phyloP scores from a whole-genome alignment of 352 stramenopile species.

The Globisporangium cystogenes region DNA sequence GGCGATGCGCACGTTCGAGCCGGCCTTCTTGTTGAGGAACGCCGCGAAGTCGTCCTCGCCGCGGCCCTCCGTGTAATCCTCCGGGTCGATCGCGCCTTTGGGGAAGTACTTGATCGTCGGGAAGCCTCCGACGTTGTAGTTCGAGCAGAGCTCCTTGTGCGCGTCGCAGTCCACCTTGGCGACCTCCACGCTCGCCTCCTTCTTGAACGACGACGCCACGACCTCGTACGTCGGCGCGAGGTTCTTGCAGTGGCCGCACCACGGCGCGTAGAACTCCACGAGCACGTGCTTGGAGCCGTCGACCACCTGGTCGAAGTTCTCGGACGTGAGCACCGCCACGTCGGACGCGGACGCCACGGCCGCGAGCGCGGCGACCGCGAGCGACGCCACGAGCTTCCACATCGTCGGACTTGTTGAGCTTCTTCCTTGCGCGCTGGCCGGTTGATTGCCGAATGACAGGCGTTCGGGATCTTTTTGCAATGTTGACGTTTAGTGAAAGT shows the following conservation, averaged over 20 bases:
- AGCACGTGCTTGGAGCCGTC: constrained; percentile 83
- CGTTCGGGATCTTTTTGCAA: no score
- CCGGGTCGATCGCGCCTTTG: constrained; percentile 62
- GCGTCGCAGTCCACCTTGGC: constrained; percentile 89
- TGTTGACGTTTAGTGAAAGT: no score
- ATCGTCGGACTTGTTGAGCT: constrained; percentile 10
- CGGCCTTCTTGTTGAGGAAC: constrained; percentile 78
- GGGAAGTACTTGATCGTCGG: constrained; percentile 93
- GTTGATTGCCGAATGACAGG: background rate
- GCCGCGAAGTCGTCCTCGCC: constrained; percentile 72
- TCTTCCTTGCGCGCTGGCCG: no score
- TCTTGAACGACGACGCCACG: constrained; percentile 87
- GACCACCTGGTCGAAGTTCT: constrained; percentile 79
- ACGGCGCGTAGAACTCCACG: constrained; percentile 93
- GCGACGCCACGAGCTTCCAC: constrained; percentile 54
- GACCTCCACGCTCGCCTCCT: constrained; percentile 76
- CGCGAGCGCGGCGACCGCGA: constrained; percentile 35
- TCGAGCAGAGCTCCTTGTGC: constrained; percentile 70
- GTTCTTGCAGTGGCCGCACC: constrained; percentile 94
- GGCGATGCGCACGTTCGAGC: constrained; percentile 62
- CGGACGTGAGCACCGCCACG: constrained; percentile 72
- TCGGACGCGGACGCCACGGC: constrained; percentile 58
- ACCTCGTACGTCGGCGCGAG: constrained; percentile 76
- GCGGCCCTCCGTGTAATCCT: constrained; percentile 86
- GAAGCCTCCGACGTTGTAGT: constrained; percentile 90